Evolutionary conservation across 2,329 filamentous ascomycete genomes (phyloP).

Genomic region (Leptographium lundbergii): DNA sequence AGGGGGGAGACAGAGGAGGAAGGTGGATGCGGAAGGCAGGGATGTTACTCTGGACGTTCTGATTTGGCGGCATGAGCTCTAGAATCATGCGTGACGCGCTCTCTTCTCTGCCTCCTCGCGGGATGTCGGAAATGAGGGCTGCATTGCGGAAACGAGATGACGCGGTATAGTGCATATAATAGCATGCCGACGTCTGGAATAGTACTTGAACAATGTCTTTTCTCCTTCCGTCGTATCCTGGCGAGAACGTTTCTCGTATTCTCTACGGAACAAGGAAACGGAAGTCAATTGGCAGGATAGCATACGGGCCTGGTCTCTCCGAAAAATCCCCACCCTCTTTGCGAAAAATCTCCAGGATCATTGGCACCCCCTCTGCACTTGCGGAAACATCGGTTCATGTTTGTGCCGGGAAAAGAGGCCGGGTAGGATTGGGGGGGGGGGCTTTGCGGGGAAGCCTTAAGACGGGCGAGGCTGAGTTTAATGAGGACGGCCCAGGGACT

Average conservation of each 20-base stretch:
- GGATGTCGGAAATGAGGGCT: background rate
- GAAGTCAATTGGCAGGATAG: background rate
- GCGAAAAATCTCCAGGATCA: background rate
- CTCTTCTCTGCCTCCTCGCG: background rate
- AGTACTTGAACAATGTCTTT: background rate
- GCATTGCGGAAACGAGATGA: background rate
- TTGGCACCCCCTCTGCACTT: background rate
- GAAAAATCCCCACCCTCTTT: background rate
- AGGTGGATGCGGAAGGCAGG: background rate
- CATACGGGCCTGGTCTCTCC: background rate
- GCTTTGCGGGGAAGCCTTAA: background rate
- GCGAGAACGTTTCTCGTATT: background rate
- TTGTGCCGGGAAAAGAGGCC: background rate
- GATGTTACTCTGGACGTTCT: background rate
- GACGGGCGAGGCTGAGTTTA: background rate
- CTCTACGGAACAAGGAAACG: background rate
- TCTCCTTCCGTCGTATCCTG: background rate
- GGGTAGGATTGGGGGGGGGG: background rate
- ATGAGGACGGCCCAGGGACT: background rate
- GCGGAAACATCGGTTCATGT: background rate
- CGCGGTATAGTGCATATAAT: background rate
- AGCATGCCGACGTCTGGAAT: background rate
- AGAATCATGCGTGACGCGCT: background rate
- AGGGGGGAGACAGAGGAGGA: background rate
- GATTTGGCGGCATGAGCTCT: background rate